phyloP scores from a whole-genome alignment of 257 asterid species.

The Lantana camara region DNA sequence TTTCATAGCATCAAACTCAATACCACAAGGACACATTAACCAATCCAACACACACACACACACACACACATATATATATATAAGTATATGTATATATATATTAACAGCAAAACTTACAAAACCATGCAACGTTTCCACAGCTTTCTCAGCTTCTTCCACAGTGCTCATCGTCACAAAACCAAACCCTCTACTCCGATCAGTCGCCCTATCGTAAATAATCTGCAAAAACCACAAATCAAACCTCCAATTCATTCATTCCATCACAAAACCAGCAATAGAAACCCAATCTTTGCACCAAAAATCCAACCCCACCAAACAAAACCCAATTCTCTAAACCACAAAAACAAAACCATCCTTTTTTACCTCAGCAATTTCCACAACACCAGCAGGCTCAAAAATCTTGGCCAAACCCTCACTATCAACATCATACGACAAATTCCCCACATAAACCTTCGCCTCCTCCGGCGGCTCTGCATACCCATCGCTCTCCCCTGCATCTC shows the following conservation, averaged over 20 bases:
- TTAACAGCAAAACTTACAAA: conserved; percentile 59
- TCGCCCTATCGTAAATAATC: conserved; percentile 79
- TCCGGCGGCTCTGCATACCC: conserved; percentile 59
- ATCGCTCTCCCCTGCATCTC: conserved; percentile 35
- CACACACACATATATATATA: background rate
- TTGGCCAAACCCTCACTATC: conserved; percentile 68
- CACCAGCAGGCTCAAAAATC: conserved; percentile 79
- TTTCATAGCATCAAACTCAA: background rate
- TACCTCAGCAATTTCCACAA: conserved; percentile 89
- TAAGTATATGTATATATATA: background rate
- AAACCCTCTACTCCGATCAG: conserved; percentile 85
- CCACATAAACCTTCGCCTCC: conserved; percentile 84
- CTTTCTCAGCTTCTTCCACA: conserved; percentile 87
- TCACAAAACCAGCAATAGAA: background rate
- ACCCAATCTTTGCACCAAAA: background rate
- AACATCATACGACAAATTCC: conserved; percentile 81
- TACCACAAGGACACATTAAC: background rate
- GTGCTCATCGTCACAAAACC: conserved; percentile 95
- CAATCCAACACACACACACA: background rate
- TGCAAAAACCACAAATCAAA: conserved; percentile 37
- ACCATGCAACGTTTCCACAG: conserved; percentile 73
- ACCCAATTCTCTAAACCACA: background rate
- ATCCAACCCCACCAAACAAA: background rate
- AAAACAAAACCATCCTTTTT: background rate
- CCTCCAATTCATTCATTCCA: background rate